These are phyloP conservation scores for Candida bentonensis DNA, from an alignment of 805 yeast genomes.

Conservation along the genomic window DNA sequence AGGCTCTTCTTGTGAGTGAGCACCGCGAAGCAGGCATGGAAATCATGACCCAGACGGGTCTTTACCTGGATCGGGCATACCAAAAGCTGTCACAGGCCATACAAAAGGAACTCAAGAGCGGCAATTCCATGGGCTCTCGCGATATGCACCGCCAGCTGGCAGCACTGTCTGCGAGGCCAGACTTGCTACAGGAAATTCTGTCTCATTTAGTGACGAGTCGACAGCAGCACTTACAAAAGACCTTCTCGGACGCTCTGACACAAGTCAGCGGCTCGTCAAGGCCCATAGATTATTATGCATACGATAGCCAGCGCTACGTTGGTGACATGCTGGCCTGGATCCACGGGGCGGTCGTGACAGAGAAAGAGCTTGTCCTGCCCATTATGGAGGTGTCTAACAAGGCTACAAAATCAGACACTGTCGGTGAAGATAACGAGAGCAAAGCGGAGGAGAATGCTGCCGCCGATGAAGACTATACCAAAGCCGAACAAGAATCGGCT, in stretches of 20 bases:
- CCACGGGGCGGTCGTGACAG: constrained; percentile 71
- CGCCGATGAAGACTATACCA: constrained; percentile 12
- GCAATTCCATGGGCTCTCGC: neutral
- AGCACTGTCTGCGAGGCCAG: neutral
- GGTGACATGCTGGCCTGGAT: constrained; percentile 81
- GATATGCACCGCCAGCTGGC: neutral
- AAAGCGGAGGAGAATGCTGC: too few species aligned
- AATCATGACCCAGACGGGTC: constrained; percentile 45
- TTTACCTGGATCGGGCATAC: constrained; percentile 34
- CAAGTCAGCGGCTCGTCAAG: constrained; percentile 16
- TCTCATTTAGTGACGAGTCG: neutral
- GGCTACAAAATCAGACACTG: too few species aligned
- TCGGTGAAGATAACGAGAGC: too few species aligned
- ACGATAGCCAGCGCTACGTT: constrained; percentile 66
- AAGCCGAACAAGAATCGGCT: constrained; percentile 11
- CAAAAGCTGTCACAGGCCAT: constrained; percentile 34
- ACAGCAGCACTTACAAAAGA: neutral
- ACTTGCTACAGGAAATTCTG: neutral
- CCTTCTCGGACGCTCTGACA: constrained; percentile 34
- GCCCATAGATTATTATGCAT: constrained; percentile 53
- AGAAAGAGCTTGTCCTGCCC: constrained; percentile 53
- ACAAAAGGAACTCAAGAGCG: constrained; percentile 12
- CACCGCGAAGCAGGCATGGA: constrained; percentile 21
- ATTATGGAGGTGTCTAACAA: constrained; percentile 34
- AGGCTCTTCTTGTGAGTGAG: constrained; percentile 41